phyloP scores from a whole-genome alignment of 2,329 filamentous ascomycete genomes.

The Samsoniella hepiali region DNA sequence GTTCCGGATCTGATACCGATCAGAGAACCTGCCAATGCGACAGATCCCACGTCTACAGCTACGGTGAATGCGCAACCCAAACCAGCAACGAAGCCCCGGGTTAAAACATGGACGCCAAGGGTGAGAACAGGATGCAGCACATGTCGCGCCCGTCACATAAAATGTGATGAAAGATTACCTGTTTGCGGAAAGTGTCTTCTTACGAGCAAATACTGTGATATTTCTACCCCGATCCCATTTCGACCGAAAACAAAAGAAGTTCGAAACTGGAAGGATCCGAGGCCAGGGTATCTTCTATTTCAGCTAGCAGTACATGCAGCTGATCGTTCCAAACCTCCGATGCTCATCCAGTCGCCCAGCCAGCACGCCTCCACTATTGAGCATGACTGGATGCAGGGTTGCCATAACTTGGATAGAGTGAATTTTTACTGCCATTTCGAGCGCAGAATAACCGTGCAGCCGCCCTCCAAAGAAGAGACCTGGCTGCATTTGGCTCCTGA shows the following conservation, averaged over 20 bases:
- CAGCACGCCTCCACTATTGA: background rate
- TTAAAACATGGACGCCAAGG: background rate
- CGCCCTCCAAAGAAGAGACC: background rate
- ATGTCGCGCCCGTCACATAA: slow-evolving; percentile 1
- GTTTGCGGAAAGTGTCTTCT: background rate
- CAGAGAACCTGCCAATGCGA: too few species aligned
- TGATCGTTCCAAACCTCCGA: background rate
- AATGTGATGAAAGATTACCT: background rate
- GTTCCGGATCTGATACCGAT: too few species aligned
- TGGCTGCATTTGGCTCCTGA: background rate
- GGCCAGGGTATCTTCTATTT: too few species aligned
- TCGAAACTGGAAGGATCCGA: too few species aligned
- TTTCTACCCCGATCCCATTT: background rate
- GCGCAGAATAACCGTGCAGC: background rate
- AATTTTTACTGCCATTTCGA: too few species aligned
- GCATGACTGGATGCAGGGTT: slow-evolving; percentile 1
- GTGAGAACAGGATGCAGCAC: slow-evolving; percentile 1
- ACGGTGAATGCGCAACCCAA: background rate
- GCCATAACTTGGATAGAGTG: background rate
- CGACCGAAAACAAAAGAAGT: background rate
- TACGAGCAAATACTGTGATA: background rate
- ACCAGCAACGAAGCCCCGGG: background rate
- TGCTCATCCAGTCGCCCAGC: background rate
- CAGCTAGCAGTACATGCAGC: background rate
- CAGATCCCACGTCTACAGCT: too few species aligned